A percentile compares a stretch with the other conserved stretches of the same genome.
These are phyloP conservation scores for Botryotinia calthae DNA, from an alignment of 2,329 filamentous ascomycete genomes.

Conservation along the genomic window DNA sequence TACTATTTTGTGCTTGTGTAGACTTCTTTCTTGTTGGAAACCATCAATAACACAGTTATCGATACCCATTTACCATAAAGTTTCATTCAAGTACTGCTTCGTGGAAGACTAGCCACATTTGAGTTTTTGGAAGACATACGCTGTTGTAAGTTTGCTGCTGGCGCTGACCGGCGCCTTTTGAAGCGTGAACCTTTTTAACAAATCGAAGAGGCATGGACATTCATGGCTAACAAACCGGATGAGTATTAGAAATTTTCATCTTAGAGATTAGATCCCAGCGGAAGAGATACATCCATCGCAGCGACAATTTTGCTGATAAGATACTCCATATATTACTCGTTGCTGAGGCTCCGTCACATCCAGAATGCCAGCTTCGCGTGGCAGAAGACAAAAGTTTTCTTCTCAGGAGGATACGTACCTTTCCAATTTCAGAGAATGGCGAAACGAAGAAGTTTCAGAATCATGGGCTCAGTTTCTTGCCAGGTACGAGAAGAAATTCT, in stretches of 20 bases:
- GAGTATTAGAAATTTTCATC: neutral
- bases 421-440: neutral
- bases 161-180: neutral
- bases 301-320: neutral
- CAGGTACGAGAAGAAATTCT: slow-evolving; percentile 3
- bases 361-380: neutral
- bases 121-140: neutral
- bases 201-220: neutral
- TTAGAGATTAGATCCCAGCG: neutral
- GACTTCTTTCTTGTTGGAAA: neutral
- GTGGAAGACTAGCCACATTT: neutral
- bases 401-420: neutral
- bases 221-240: neutral
- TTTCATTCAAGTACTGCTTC: neutral
- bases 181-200: neutral
- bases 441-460: neutral
- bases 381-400: neutral
- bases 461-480: slow-evolving; percentile 1
- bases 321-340: neutral
- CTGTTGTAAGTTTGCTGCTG: neutral
- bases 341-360: neutral
- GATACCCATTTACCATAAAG: neutral
- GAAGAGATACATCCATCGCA: neutral
- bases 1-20: neutral
- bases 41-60: neutral